A percentile compares a stretch with the other conserved stretches of the same genome.
Evolutionary conservation across 116 monocot genomes (phyloP).

Genomic region (Trichopus zeylanicus): DNA sequence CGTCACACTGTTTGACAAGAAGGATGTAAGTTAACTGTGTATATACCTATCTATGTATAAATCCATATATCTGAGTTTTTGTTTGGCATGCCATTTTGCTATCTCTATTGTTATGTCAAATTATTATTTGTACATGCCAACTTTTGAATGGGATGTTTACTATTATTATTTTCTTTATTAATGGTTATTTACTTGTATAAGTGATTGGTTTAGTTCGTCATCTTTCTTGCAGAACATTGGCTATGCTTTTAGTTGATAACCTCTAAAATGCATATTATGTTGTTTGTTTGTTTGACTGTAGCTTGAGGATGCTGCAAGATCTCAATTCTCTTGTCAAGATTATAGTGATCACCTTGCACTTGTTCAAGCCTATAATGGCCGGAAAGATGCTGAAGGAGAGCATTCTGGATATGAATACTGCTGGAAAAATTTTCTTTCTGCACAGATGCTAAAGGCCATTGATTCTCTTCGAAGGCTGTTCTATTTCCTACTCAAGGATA

Average conservation of each 20-base stretch:
- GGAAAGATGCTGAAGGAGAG: conserved; percentile 89
- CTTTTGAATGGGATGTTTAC: no score
- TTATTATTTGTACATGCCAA: no score
- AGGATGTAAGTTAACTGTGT: conserved; percentile 65
- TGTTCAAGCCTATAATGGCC: conserved; percentile 79
- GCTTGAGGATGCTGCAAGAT: conserved; percentile 92
- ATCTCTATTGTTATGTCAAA: no score
- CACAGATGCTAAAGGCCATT: conserved; percentile 81
- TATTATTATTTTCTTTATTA: no score
- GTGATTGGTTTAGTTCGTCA: no score
- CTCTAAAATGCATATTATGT: not conserved
- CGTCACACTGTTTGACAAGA: no score
- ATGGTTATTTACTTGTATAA: no score
- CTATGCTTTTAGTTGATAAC: not conserved
- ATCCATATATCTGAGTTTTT: no score
- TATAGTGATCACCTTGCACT: conserved; percentile 96
- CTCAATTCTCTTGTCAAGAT: conserved; percentile 85
- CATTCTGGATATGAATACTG: conserved; percentile 90
- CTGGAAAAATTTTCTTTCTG: conserved; percentile 96
- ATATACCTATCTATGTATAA: no score
- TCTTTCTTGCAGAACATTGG: no score
- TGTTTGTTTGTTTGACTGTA: conserved; percentile 18
- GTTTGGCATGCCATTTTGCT: no score
- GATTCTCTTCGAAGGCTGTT: conserved; percentile 92
- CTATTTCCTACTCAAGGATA: conserved; percentile 70